Percentiles rank a stretch among this genome's conserved stretches.
Evolutionary conservation across 2,329 filamentous ascomycete genomes (phyloP).

Genomic region (Penicillium sp.): DNA sequence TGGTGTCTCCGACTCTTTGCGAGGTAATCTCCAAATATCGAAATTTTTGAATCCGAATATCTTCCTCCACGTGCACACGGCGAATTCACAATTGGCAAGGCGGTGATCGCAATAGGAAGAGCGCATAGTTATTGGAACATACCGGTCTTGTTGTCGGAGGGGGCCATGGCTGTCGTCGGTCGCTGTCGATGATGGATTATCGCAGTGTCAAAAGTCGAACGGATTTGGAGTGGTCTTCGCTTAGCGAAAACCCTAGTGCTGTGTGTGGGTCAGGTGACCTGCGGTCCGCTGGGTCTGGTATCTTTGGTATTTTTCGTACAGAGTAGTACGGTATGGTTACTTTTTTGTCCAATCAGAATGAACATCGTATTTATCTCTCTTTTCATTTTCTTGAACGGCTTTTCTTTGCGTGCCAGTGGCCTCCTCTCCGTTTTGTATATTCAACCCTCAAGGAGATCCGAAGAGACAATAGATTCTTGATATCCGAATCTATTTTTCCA

Average conservation of each 20-base stretch:
- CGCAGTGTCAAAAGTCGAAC: conserved; percentile 44
- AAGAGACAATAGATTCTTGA: no score
- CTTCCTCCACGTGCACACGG: conserved; percentile 14
- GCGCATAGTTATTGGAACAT: conserved; percentile 25
- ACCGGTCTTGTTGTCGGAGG: conserved; percentile 50
- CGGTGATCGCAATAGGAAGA: conserved; percentile 44
- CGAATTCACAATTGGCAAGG: conserved; percentile 23
- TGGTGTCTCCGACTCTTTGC: background rate
- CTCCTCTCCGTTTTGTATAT: conserved; percentile 1
- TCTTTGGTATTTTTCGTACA: conserved; percentile 8
- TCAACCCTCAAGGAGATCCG: background rate
- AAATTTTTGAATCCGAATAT: conserved; percentile 7
- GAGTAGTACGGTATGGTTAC: background rate
- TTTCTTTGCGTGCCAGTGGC: background rate
- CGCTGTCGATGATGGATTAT: conserved; percentile 45
- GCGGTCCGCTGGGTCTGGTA: conserved; percentile 11
- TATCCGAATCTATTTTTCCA: no score
- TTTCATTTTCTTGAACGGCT: conserved; percentile 6
- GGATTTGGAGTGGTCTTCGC: conserved; percentile 40
- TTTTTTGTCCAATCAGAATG: conserved; percentile 4
- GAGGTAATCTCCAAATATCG: conserved; percentile 9
- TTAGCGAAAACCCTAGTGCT: conserved; percentile 43
- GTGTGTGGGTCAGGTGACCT: conserved; percentile 44
- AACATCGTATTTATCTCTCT: background rate
- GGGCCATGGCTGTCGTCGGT: conserved; percentile 49